Evolutionary conservation across 2,329 filamentous ascomycete species (phyloP).

Genomic region (Pseudomassariella vexata): DNA sequence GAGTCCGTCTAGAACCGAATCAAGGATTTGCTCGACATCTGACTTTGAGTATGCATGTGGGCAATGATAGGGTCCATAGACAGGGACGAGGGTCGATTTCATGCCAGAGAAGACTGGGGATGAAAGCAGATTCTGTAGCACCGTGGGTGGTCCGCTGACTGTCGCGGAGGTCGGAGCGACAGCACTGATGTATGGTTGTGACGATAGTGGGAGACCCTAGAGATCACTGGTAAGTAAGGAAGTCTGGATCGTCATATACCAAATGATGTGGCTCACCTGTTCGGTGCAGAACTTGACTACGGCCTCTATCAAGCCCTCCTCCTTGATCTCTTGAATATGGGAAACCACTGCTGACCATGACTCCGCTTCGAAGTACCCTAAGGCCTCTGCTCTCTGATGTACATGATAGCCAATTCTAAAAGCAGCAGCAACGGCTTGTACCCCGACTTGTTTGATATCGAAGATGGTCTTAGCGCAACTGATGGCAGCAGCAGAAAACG

Average conservation of each 20-base stretch:
- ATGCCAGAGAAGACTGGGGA: too few relatives aligned
- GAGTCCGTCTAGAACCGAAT: too few relatives aligned
- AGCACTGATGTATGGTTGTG: conserved; percentile 1
- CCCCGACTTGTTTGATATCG: background rate
- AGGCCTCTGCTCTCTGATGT: conserved; percentile 1
- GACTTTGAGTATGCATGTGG: too few relatives aligned
- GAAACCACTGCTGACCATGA: conserved; percentile 1
- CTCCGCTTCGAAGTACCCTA: background rate
- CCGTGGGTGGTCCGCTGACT: background rate
- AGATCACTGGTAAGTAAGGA: background rate
- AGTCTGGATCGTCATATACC: background rate
- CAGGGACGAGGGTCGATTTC: too few relatives aligned
- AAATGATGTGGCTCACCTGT: background rate
- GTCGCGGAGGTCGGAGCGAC: conserved; percentile 1
- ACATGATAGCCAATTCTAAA: background rate
- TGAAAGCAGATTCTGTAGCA: background rate
- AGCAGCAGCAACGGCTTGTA: background rate
- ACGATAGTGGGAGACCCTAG: background rate
- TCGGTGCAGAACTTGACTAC: background rate
- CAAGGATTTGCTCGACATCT: too few relatives aligned
- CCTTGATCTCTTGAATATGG: conserved; percentile 1
- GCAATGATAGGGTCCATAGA: too few relatives aligned
- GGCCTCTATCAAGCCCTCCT: background rate
- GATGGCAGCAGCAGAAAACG: too few relatives aligned
- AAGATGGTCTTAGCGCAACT: too few relatives aligned